Evolutionary conservation across 352 stramenopile species (phyloP).

Genomic region (Phytopythium oedochilum): DNA sequence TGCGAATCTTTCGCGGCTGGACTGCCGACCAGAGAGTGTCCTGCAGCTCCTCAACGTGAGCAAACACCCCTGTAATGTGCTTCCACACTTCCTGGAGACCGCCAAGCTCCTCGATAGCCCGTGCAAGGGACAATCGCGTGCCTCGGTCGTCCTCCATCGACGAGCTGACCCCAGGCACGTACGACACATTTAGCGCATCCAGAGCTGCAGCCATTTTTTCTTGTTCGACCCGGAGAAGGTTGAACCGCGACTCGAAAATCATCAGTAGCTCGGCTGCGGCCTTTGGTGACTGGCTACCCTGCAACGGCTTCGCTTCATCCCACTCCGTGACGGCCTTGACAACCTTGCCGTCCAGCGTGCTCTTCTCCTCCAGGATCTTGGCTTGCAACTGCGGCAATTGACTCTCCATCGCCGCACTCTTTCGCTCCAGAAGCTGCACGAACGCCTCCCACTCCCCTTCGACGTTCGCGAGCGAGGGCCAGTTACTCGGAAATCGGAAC

Average conservation of each 20-base stretch:
- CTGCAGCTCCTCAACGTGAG: slow-evolving; percentile 89
- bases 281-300: slow-evolving; percentile 70
- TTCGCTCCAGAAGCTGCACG: slow-evolving; percentile 83
- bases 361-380: slow-evolving; percentile 97
- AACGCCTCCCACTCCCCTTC: slow-evolving; percentile 97
- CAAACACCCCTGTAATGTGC: slow-evolving; percentile 88
- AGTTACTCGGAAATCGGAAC: slow-evolving; percentile 94
- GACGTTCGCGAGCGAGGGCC: slow-evolving; percentile 95
- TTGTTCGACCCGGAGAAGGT: slow-evolving; percentile 87
- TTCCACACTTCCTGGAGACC: slow-evolving; percentile 99
- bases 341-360: slow-evolving; percentile 82
- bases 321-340: slow-evolving; percentile 69
- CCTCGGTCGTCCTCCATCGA: slow-evolving; percentile 75
- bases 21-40: slow-evolving; percentile 93
- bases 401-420: slow-evolving; percentile 93
- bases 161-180: slow-evolving; percentile 35
- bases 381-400: slow-evolving; percentile 96
- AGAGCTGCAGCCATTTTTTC: slow-evolving; percentile 94
- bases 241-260: slow-evolving; percentile 83
- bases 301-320: slow-evolving; percentile 75
- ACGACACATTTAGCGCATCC: slow-evolving; percentile 92
- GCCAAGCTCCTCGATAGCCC: slow-evolving; percentile 88
- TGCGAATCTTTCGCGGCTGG: slow-evolving; percentile 94
- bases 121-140: slow-evolving; percentile 59
- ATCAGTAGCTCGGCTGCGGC: slow-evolving; percentile 74